These are phyloP conservation scores for Penicillium subrubescens DNA, from an alignment of 495 filamentous ascomycete species.

Conservation along the genomic window DNA sequence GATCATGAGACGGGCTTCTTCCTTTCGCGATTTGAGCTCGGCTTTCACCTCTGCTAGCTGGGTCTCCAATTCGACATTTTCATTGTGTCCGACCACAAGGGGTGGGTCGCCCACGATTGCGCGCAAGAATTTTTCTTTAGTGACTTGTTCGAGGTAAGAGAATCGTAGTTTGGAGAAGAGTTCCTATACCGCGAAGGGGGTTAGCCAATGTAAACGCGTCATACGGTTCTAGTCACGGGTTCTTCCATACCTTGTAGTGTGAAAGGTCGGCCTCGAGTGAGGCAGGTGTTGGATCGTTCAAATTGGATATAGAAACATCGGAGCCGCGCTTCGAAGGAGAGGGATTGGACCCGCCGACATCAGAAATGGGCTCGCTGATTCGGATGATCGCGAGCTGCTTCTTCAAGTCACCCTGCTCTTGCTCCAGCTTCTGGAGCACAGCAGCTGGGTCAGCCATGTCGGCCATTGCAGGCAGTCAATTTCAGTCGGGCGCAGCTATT, in stretches of 20 bases:
- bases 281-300: slow-evolving; percentile 71
- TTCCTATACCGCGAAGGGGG: slow-evolving; percentile 48
- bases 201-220: neutral
- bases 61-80: slow-evolving; percentile 80
- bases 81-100: slow-evolving; percentile 74
- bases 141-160: slow-evolving; percentile 79
- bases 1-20: slow-evolving; percentile 73
- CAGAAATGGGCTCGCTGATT: slow-evolving; percentile 72
- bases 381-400: slow-evolving; percentile 68
- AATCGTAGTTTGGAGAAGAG: slow-evolving; percentile 96
- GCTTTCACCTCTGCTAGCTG: slow-evolving; percentile 72
- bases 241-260: slow-evolving; percentile 69
- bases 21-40: slow-evolving; percentile 74
- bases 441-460: slow-evolving; percentile 35
- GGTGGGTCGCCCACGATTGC: slow-evolving; percentile 92
- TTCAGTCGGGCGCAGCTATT: neutral
- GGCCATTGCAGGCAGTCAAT: neutral
- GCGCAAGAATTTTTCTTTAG: slow-evolving; percentile 92
- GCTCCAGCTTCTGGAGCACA: slow-evolving; percentile 43
- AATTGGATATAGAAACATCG: slow-evolving; percentile 61
- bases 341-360: slow-evolving; percentile 31
- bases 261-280: slow-evolving; percentile 81
- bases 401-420: slow-evolving; percentile 51
- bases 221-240: neutral
- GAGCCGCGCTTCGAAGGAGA: slow-evolving; percentile 61